Percentiles rank a stretch among this genome's conserved stretches.
Conservation (phyloP, 768 basidiomycete species). For the Amanita rubescens region DNA sequence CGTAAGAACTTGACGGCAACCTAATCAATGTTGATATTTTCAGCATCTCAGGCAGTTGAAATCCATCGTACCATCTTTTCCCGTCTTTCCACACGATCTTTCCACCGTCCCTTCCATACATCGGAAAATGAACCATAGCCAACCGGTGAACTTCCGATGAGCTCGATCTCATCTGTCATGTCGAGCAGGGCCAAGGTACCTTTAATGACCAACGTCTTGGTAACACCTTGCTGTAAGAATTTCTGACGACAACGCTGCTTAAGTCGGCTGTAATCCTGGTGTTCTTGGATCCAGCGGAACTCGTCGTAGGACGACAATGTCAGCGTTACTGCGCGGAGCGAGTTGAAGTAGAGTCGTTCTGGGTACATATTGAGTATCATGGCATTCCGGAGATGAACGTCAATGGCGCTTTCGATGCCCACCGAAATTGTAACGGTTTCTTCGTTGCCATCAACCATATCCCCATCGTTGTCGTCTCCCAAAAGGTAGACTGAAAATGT, state of each 20-base stretch:
- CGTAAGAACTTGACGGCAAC: constrained; percentile 55
- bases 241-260: constrained; percentile 54
- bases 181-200: constrained; percentile 43
- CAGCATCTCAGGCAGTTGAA: neutral
- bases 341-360: constrained; percentile 41
- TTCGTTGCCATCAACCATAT: constrained; percentile 1
- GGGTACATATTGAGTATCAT: constrained; percentile 51
- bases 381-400: constrained; percentile 56
- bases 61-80: constrained; percentile 21
- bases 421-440: constrained; percentile 32
- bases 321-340: constrained; percentile 42
- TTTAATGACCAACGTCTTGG: constrained; percentile 49
- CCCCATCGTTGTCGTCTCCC: constrained; percentile 16
- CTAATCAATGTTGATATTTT: constrained; percentile 18
- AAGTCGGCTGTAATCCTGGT: constrained; percentile 46
- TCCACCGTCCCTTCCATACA: constrained; percentile 55
- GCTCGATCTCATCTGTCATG: constrained; percentile 47
- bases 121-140: constrained; percentile 53
- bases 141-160: constrained; percentile 39
- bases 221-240: constrained; percentile 44
- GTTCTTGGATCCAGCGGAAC: constrained; percentile 39
- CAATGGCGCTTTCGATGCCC: constrained; percentile 42
- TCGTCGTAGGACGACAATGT: constrained; percentile 24
- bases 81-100: constrained; percentile 34
- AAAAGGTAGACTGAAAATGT: constrained; percentile 48